Percentiles rank a stretch among this genome's conserved stretches.
phyloP scores from a whole-genome alignment of 1,284 basidiomycete genomes.

The Xerocomus minutiporus region DNA sequence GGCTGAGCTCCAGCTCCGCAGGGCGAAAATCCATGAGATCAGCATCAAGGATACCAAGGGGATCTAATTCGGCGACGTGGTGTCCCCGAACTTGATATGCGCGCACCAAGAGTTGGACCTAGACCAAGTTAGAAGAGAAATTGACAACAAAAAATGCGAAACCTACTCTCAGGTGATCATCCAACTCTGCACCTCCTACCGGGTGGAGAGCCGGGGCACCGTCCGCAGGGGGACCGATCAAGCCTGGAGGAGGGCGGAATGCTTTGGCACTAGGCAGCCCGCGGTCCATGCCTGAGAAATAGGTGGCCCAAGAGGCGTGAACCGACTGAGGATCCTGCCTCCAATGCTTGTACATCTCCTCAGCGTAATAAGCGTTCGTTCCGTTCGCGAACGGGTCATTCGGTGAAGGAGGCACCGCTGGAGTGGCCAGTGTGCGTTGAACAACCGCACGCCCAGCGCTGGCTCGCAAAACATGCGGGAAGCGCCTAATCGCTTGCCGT shows the following conservation, averaged over 20 bases:
- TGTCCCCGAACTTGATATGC: slow-evolving; percentile 99
- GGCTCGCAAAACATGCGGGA: slow-evolving; percentile 25
- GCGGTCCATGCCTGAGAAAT: slow-evolving; percentile 92
- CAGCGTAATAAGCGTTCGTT: slow-evolving; percentile 91
- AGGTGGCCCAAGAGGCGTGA: slow-evolving; percentile 92
- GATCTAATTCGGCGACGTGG: slow-evolving; percentile 93
- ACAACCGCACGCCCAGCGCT: slow-evolving; percentile 11
- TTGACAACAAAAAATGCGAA: background rate
- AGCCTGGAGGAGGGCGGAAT: slow-evolving; percentile 78
- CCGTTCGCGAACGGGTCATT: slow-evolving; percentile 86
- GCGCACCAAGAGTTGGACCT: slow-evolving; percentile 95
- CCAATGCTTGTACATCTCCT: slow-evolving; percentile 94
- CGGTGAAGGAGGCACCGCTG: slow-evolving; percentile 53
- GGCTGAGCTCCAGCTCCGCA: slow-evolving; percentile 86
- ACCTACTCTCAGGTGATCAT: slow-evolving; percentile 90
- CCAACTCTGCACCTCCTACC: slow-evolving; percentile 70
- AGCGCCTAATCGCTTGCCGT: slow-evolving; percentile 30
- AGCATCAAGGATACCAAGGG: slow-evolving; percentile 87
- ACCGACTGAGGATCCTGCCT: slow-evolving; percentile 88
- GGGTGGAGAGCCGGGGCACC: slow-evolving; percentile 81
- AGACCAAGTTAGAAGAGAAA: slow-evolving; percentile 8
- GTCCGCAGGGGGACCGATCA: slow-evolving; percentile 67
- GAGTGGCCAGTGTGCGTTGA: slow-evolving; percentile 44
- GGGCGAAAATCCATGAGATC: slow-evolving; percentile 77
- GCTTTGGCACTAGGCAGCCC: slow-evolving; percentile 81